Evolutionary conservation across 306 rosid species (phyloP).

Genomic region (Fragaria ananassa): DNA sequence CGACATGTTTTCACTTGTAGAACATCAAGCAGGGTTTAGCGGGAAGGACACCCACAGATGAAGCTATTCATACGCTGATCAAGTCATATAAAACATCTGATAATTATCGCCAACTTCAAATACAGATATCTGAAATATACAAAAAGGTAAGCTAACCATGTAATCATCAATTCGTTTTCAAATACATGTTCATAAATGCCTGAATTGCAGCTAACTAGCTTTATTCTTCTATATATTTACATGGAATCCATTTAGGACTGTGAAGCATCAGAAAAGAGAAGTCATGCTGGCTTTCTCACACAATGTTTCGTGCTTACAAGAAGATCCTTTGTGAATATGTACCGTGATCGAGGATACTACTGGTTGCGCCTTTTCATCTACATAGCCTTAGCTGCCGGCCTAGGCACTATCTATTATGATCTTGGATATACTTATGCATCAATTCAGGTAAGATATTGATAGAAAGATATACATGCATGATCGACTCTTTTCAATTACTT

Average conservation of each 20-base stretch:
- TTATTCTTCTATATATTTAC: not conserved
- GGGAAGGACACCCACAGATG: constrained; percentile 27
- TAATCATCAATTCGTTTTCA: constrained; percentile 2
- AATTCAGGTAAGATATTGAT: constrained; percentile 38
- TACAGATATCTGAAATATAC: constrained; percentile 32
- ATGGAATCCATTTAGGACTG: constrained; percentile 27
- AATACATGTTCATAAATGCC: no score
- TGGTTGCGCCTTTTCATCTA: constrained; percentile 62
- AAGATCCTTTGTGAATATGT: constrained; percentile 66
- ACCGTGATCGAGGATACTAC: constrained; percentile 59
- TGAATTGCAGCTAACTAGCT: not conserved
- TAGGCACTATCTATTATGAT: constrained; percentile 42
- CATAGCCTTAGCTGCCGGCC: constrained; percentile 23
- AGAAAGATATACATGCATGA: not conserved
- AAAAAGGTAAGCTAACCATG: constrained; percentile 22
- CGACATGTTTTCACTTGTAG: constrained; percentile 19
- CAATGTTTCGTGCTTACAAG: constrained; percentile 49
- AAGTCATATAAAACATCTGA: constrained; percentile 39
- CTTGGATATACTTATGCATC: constrained; percentile 34
- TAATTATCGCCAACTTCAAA: constrained; percentile 29
- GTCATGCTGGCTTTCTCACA: constrained; percentile 43
- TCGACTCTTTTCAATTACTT: not conserved
- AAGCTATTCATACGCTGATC: constrained; percentile 41
- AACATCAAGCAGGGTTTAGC: constrained; percentile 40
- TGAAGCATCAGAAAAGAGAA: constrained; percentile 30